phyloP scores from a whole-genome alignment of 352 stramenopile genomes.

The Ochromonadaceae sp. region DNA sequence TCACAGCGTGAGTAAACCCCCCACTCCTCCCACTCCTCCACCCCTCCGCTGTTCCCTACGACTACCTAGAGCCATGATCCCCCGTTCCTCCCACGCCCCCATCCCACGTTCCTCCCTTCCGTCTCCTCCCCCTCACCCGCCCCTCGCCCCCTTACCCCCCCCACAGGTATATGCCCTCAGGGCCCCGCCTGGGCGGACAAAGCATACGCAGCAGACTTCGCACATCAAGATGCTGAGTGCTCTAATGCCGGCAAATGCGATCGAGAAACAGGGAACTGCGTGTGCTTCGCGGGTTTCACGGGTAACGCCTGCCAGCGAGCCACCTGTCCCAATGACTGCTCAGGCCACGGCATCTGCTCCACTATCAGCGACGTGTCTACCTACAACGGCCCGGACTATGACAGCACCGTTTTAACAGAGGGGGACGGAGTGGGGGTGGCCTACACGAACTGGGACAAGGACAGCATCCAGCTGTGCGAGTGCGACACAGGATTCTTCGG shows the following conservation, averaged over 20 bases:
- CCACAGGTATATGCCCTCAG: slow-evolving; percentile 32
- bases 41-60: slow-evolving; percentile 30
- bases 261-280: slow-evolving; percentile 45
- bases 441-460: slow-evolving; percentile 64
- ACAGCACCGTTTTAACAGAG: slow-evolving; percentile 25
- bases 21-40: too few species aligned
- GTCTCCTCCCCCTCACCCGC: background rate
- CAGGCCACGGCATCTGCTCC: slow-evolving; percentile 53
- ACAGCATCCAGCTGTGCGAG: slow-evolving; percentile 50
- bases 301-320: slow-evolving; percentile 54
- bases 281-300: slow-evolving; percentile 56
- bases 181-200: slow-evolving; percentile 55
- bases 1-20: too few species aligned
- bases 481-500: slow-evolving; percentile 61
- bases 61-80: background rate
- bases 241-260: slow-evolving; percentile 65
- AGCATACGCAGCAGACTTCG: slow-evolving; percentile 33
- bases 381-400: slow-evolving; percentile 15
- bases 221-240: slow-evolving; percentile 50
- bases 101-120: background rate
- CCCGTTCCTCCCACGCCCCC: background rate
- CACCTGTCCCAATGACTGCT: slow-evolving; percentile 51
- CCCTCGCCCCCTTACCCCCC: background rate
- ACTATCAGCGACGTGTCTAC: slow-evolving; percentile 47
- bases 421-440: slow-evolving; percentile 38